Percentiles rank a stretch among this genome's conserved stretches.
Evolutionary conservation across 805 yeast genomes (phyloP).

Genomic region (Monosporozyma unispora): DNA sequence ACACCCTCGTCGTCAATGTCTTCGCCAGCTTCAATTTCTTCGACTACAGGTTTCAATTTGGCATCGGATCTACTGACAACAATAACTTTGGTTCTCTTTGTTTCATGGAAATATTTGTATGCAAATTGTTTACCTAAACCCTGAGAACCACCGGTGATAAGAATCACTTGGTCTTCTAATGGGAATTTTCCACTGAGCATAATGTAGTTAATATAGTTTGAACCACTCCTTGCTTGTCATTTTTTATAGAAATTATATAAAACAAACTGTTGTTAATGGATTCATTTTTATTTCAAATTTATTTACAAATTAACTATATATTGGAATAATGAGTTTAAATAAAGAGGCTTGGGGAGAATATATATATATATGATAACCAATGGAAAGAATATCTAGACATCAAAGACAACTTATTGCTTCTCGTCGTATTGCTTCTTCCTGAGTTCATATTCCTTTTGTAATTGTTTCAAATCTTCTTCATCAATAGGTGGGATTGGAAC

Average conservation of each 20-base stretch:
- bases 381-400: no score
- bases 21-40: constrained; percentile 28
- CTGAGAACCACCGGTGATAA: constrained; percentile 91
- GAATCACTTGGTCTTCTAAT: constrained; percentile 42
- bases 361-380: not conserved
- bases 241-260: not conserved
- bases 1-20: not conserved
- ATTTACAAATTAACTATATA: not conserved
- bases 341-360: not conserved
- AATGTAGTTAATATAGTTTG: not conserved
- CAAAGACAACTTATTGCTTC: not conserved
- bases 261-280: not conserved
- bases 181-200: not conserved
- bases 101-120: constrained; percentile 35
- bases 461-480: constrained; percentile 62
- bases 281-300: not conserved
- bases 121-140: constrained; percentile 86
- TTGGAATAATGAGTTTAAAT: not conserved
- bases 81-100: constrained; percentile 52
- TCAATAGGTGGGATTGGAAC: constrained; percentile 91
- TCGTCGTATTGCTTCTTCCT: constrained; percentile 7
- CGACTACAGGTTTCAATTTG: constrained; percentile 45
- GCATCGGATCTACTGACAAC: constrained; percentile 69
- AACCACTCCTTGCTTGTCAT: not conserved
- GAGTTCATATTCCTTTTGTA: constrained; percentile 63